Evolutionary conservation across 1,284 basidiomycete species (phyloP), one percentile per base, ranked within the genome.

Genomic region (Apiotrichum mycotoxinovorans): DNA sequence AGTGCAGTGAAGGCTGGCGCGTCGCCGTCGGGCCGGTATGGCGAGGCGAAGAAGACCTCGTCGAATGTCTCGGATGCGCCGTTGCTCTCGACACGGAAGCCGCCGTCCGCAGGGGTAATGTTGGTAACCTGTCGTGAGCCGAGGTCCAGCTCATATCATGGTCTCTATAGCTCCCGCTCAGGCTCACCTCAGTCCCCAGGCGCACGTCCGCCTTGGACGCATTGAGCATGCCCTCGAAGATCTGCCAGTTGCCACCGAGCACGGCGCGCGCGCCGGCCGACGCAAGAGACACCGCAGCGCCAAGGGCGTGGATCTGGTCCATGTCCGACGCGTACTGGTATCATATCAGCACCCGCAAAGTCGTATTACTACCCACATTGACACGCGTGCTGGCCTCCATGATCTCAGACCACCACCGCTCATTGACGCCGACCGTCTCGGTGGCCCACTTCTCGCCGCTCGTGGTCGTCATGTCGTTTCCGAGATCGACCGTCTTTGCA

Each of bases 381-480:
- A 93, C 90, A 20, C 92, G 82, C 10, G 90, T 91, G 4, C 86
- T 85, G 2, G 85, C 87, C 60, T 91, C 90, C 48, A 94, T 81
- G 51, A 96, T 77, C 76, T 98, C 95, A 42, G 81, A 79, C 8
- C 84, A 81, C 75, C 86, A 93, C 51, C 78, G 79, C 51, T 80
- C 70, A 41, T 83, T 80, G 33, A 89, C 79, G 20, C 35, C 84
- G 23, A 74, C 66, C 20, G 83, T 79, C 30, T 78, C 67, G 26
- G 77, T 69, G 25, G 91, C 82, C 75, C 85, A 88, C 34, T 86
- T 83, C 2, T 80, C 72, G 0, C 83, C 83, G 17, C 83, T 85
- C 51, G 80, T 81, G 23, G 81, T 79, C 0, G 83, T 73, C 23
- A 85, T 62, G 18, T 81, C 74, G 9, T 40, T 53, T 1, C 73